Percentiles rank a stretch among this genome's conserved stretches.
Evolutionary conservation across 345 rosid genomes (phyloP).

Genomic region (Populus alba): DNA sequence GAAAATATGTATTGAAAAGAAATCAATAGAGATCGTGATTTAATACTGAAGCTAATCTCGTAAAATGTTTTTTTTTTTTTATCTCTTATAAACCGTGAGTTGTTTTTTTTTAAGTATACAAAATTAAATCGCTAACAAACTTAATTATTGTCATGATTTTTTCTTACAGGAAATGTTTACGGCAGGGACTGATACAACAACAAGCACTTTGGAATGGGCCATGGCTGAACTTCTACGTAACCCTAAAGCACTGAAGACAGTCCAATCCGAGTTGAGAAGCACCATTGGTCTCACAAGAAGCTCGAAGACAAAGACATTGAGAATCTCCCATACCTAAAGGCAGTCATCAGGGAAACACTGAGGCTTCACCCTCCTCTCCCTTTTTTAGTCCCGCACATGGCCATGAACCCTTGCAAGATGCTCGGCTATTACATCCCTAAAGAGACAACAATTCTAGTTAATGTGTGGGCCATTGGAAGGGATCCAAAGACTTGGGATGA

Average conservation of each 20-base stretch:
- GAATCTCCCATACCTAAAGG: slow-evolving; percentile 60
- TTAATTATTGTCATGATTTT: neutral
- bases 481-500: slow-evolving; percentile 60
- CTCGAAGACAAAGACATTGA: slow-evolving; percentile 55
- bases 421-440: slow-evolving; percentile 54
- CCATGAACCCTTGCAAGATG: slow-evolving; percentile 58
- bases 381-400: slow-evolving; percentile 78
- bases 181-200: slow-evolving; percentile 86
- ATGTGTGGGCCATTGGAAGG: slow-evolving; percentile 60
- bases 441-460: slow-evolving; percentile 70
- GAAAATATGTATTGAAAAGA: neutral
- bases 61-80: too few relatives aligned
- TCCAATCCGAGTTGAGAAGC: slow-evolving; percentile 56
- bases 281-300: slow-evolving; percentile 29
- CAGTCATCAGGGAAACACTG: slow-evolving; percentile 69
- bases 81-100: too few relatives aligned
- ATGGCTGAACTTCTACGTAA: slow-evolving; percentile 71
- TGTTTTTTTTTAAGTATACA: neutral
- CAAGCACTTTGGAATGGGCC: slow-evolving; percentile 90
- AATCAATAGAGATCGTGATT: too few relatives aligned
- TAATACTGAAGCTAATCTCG: too few relatives aligned
- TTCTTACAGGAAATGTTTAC: slow-evolving; percentile 62
- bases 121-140: neutral
- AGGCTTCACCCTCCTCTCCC: slow-evolving; percentile 83
- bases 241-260: slow-evolving; percentile 39